phyloP scores from a whole-genome alignment of 768 basidiomycete species.

The Termitomyces sp. region DNA sequence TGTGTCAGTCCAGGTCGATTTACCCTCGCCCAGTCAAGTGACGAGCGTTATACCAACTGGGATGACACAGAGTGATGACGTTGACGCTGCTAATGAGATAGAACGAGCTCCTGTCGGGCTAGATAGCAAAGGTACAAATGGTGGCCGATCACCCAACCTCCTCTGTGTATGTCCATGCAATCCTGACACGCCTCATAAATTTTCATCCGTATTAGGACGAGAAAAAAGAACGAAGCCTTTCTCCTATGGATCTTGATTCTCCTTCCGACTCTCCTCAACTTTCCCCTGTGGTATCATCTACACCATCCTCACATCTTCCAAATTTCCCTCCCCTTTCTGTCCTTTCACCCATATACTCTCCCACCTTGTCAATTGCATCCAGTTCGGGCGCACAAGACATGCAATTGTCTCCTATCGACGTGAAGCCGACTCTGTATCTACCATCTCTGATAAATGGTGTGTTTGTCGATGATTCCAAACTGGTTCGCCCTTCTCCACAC shows the following conservation, averaged over 20 bases:
- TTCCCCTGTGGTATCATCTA: slow-evolving; percentile 6
- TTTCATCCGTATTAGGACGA: slow-evolving; percentile 9
- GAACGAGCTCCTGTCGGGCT: slow-evolving; percentile 5
- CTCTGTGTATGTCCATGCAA: slow-evolving; percentile 11
- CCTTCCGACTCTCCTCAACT: slow-evolving; percentile 27
- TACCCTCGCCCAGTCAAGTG: neutral
- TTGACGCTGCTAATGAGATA: slow-evolving; percentile 15
- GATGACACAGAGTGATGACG: slow-evolving; percentile 10
- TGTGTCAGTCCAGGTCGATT: slow-evolving; percentile 17
- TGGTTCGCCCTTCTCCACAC: neutral
- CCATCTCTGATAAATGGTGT: neutral
- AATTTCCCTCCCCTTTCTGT: neutral
- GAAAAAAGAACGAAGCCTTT: slow-evolving; percentile 38
- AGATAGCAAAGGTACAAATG: neutral
- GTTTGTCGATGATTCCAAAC: neutral
- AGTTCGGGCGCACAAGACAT: slow-evolving; percentile 20
- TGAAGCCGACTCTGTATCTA: neutral
- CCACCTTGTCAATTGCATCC: slow-evolving; percentile 19
- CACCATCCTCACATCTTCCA: neutral
- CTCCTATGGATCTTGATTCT: slow-evolving; percentile 60
- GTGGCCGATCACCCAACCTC: neutral
- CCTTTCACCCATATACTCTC: slow-evolving; percentile 15
- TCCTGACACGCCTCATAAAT: neutral
- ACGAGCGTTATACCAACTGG: slow-evolving; percentile 14
- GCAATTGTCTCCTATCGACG: slow-evolving; percentile 18